phyloP scores from a whole-genome alignment of 768 basidiomycete species.

The Russula dissimulans region DNA sequence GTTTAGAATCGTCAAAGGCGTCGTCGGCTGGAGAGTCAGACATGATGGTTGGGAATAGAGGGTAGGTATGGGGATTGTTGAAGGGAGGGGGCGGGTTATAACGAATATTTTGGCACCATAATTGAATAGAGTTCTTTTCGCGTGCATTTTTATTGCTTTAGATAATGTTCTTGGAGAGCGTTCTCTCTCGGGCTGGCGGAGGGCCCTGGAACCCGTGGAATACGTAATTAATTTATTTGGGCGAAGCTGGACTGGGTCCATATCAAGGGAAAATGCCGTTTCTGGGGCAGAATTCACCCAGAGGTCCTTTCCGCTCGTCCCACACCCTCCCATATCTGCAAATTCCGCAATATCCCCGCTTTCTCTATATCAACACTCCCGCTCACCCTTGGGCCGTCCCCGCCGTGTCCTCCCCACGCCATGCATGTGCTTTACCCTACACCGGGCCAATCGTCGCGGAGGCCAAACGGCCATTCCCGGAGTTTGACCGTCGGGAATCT shows the following conservation, averaged over 20 bases:
- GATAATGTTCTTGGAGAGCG: constrained; percentile 28
- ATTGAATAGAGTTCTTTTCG: constrained; percentile 56
- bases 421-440: constrained; percentile 15
- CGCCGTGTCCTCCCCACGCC: neutral
- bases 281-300: constrained; percentile 14
- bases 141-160: constrained; percentile 43
- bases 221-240: constrained; percentile 22
- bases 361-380: neutral
- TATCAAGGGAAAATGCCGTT: constrained; percentile 22
- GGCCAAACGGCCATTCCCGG: constrained; percentile 16
- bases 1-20: constrained; percentile 44
- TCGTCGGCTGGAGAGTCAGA: constrained; percentile 53
- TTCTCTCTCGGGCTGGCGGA: constrained; percentile 19
- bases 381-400: neutral
- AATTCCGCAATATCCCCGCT: constrained; percentile 19
- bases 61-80: constrained; percentile 30
- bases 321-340: constrained; percentile 9
- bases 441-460: constrained; percentile 16
- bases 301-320: constrained; percentile 11
- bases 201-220: constrained; percentile 21
- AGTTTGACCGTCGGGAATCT: constrained; percentile 11
- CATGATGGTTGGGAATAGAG: constrained; percentile 35
- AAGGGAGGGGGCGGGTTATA: constrained; percentile 54
- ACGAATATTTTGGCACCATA: constrained; percentile 29
- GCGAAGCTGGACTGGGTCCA: constrained; percentile 10